Evolutionary conservation across 2,329 filamentous ascomycete genomes (phyloP).

Genomic region (Chaetomiaceae sp.): DNA sequence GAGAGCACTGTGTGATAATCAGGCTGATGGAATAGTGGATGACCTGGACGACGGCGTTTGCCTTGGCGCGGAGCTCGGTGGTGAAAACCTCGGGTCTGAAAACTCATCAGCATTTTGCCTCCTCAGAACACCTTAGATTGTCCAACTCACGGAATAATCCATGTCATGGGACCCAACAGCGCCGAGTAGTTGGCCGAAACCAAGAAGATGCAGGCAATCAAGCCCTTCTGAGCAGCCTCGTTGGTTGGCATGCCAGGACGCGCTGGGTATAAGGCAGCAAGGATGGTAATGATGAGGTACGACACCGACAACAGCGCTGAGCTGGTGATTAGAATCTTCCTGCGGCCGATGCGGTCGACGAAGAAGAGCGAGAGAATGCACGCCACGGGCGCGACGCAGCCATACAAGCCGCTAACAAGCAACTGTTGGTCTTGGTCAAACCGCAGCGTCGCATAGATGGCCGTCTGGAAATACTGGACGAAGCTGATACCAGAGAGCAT

Average conservation of each 20-base stretch:
- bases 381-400: conserved; percentile 36
- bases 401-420: conserved; percentile 39
- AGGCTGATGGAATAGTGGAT: conserved; percentile 40
- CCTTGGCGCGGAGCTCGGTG: conserved; percentile 38
- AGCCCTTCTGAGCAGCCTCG: conserved; percentile 35
- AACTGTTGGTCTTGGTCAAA: conserved; percentile 36
- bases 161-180: conserved; percentile 39
- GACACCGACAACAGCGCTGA: conserved; percentile 35
- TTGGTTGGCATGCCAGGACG: conserved; percentile 35
- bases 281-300: conserved; percentile 38
- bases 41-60: conserved; percentile 39
- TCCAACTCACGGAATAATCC: conserved; percentile 38
- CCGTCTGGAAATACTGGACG: conserved; percentile 41
- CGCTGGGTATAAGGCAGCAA: conserved; percentile 37
- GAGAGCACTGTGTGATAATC: conserved; percentile 39
- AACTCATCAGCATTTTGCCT: neutral
- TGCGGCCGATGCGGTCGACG: conserved; percentile 36
- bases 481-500: conserved; percentile 41
- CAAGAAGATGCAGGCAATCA: conserved; percentile 40
- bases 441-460: conserved; percentile 39
- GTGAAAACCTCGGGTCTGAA: conserved; percentile 39
- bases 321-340: conserved; percentile 36
- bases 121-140: neutral
- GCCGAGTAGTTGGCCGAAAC: conserved; percentile 38
- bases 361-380: conserved; percentile 38